Base-by-base conservation (phyloP, 2,329 filamentous ascomycete genomes). In the Aspergillus oerlinghausenensis region DNA sequence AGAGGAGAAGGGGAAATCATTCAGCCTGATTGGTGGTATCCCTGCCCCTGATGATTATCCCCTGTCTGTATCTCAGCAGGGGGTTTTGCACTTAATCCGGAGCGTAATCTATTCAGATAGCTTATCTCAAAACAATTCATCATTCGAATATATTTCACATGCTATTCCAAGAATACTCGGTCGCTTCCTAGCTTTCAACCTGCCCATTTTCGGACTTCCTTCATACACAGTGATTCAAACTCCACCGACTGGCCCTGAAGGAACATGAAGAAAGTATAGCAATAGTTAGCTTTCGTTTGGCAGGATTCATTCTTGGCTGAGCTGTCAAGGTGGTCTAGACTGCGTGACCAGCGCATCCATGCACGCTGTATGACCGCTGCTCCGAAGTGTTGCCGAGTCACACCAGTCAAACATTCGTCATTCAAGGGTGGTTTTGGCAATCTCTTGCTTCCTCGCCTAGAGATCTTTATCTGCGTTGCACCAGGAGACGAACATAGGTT, bases 401-500 rank as follows among this genome's bases (percentile, higher is more conserved):
- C 32, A 8, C 32, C 14, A 38, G 32, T 11, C 17, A 14, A 35
- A 38, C 6, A 7, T 17, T 38, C 32, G 14, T 17, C 32, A 38
- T 17, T 17, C 32, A 38, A 3, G 2, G 3, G 14, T 7, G 32
- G 2, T 17, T 29, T 17, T 3, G 3, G 17, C 6, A 38, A 17
- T 38, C 17, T 35, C 32, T 17, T 35, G 6, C 6, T 17, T 38
- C 32, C 5, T 38, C 5, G 7, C 14, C 32, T 26, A 1, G 5
- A 7, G 1, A 26, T 26, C 25, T 7, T 3, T 38, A 7, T 7
- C 11, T 6, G 11, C 11, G 32, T 6, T 17, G 11, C 1, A 14
- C 32, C 14, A 35, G 32, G 32, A 17, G 4, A 17, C 14, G 11
- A 35, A 83, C 85, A 28, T 90, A 88, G 66, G 90, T 90, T 86